phyloP scores from a whole-genome alignment of 2,329 filamentous ascomycete species.

The Ascochyta rabiei region DNA sequence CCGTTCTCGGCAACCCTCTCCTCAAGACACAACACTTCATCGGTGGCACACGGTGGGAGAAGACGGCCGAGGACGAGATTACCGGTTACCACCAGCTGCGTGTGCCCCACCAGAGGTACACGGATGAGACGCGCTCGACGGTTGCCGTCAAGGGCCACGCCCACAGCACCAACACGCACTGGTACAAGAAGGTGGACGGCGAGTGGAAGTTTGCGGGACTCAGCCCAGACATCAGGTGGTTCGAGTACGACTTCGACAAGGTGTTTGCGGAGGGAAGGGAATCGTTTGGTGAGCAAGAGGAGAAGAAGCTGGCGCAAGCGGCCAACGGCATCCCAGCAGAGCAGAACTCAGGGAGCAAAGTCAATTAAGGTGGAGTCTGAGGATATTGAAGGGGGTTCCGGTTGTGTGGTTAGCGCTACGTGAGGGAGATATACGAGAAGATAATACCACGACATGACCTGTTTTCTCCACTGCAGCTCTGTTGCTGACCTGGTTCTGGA shows the following conservation, averaged over 20 bases:
- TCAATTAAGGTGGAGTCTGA: slow-evolving; percentile 6
- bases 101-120: slow-evolving; percentile 64
- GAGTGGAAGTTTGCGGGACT: slow-evolving; percentile 65
- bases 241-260: slow-evolving; percentile 63
- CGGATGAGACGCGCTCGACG: slow-evolving; percentile 53
- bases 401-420: slow-evolving; percentile 12
- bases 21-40: slow-evolving; percentile 65
- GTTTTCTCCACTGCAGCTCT: slow-evolving; percentile 4
- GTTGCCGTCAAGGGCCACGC: slow-evolving; percentile 63
- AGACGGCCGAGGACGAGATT: slow-evolving; percentile 56
- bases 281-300: slow-evolving; percentile 51
- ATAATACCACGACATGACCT: slow-evolving; percentile 17
- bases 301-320: slow-evolving; percentile 25
- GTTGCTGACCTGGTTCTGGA: slow-evolving; percentile 6
- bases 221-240: slow-evolving; percentile 61
- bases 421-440: slow-evolving; percentile 7
- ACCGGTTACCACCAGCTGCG: slow-evolving; percentile 63
- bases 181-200: slow-evolving; percentile 63
- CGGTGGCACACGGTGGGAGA: slow-evolving; percentile 60
- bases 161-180: slow-evolving; percentile 60
- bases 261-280: slow-evolving; percentile 58
- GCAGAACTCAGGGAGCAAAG: slow-evolving; percentile 10
- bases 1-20: slow-evolving; percentile 60
- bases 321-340: slow-evolving; percentile 46
- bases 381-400: slow-evolving; percentile 1